phyloP scores from a whole-genome alignment of 2,329 filamentous ascomycete species.

The Xylaria sp. region DNA sequence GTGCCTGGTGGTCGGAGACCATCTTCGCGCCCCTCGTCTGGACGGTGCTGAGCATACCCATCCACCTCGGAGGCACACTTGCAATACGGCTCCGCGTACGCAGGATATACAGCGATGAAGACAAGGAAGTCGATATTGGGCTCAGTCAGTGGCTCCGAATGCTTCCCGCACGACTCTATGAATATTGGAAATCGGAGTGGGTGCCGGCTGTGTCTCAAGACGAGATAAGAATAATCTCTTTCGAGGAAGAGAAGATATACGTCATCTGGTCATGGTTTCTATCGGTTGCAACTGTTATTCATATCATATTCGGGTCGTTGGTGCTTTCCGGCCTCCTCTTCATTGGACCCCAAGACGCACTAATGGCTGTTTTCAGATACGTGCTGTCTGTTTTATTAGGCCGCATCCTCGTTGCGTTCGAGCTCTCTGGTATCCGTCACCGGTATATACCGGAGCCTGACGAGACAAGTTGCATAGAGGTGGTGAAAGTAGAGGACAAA shows the following conservation, averaged over 20 bases:
- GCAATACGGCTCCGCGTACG: constrained; percentile 35
- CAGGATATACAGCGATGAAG: constrained; percentile 14
- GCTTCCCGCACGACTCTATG: constrained; percentile 19
- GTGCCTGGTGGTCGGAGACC: constrained; percentile 36
- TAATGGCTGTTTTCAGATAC: constrained; percentile 44
- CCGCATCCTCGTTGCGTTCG: constrained; percentile 44
- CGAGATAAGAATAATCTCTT: constrained; percentile 16
- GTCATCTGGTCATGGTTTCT: constrained; percentile 41
- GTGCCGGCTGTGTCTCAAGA: constrained; percentile 27
- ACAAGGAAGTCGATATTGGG: background rate
- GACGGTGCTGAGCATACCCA: constrained; percentile 33
- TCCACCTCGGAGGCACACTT: constrained; percentile 35
- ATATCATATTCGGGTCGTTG: constrained; percentile 47
- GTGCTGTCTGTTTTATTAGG: constrained; percentile 42
- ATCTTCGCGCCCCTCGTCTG: constrained; percentile 34
- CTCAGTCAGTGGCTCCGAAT: constrained; percentile 26
- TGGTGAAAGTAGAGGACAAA: constrained; percentile 3
- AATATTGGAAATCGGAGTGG: constrained; percentile 26
- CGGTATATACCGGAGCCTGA: constrained; percentile 17
- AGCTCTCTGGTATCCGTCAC: constrained; percentile 42
- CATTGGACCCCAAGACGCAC: constrained; percentile 42
- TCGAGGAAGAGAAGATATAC: constrained; percentile 28
- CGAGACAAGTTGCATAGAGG: background rate
- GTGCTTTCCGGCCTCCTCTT: constrained; percentile 45
- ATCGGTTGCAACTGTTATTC: constrained; percentile 39